phyloP scores from a whole-genome alignment of 2,329 filamentous ascomycete genomes.

The Fusarium brevicatenulatum region DNA sequence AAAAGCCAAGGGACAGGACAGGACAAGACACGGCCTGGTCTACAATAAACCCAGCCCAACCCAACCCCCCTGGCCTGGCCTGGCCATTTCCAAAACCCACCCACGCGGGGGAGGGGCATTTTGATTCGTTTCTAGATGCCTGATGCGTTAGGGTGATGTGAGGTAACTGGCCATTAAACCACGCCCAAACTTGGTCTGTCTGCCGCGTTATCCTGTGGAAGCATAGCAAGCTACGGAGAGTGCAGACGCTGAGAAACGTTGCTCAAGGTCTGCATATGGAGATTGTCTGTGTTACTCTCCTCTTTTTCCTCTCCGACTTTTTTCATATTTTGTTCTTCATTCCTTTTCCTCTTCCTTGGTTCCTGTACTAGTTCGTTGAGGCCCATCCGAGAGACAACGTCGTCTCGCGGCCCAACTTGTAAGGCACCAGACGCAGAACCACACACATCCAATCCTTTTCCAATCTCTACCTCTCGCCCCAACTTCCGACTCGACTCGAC shows the following conservation, averaged over 20 bases:
- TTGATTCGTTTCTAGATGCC: constrained; percentile 40
- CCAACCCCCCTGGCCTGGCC: constrained; percentile 12
- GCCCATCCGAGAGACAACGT: constrained; percentile 3
- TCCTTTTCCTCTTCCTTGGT: not conserved
- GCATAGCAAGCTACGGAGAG: not conserved
- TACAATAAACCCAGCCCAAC: not conserved
- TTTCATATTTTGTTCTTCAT: not conserved
- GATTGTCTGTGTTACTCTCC: constrained; percentile 1
- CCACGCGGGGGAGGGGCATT: constrained; percentile 44
- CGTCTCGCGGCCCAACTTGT: constrained; percentile 43
- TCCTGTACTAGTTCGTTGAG: constrained; percentile 15
- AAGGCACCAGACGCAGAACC: constrained; percentile 33
- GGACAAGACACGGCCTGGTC: not conserved
- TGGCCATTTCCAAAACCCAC: constrained; percentile 29
- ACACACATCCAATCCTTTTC: constrained; percentile 21
- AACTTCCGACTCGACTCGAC: constrained; percentile 21
- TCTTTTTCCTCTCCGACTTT: constrained; percentile 8
- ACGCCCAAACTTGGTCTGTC: constrained; percentile 42
- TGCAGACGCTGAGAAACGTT: constrained; percentile 29
- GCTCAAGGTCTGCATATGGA: constrained; percentile 4
- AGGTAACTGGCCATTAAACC: constrained; percentile 38
- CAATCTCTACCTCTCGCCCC: constrained; percentile 39
- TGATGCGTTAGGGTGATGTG: constrained; percentile 40
- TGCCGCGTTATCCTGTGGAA: constrained; percentile 39
- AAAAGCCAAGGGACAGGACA: constrained; percentile 6